phyloP scores from a whole-genome alignment of 2,329 filamentous ascomycete genomes.

The Curvularia sp. region DNA sequence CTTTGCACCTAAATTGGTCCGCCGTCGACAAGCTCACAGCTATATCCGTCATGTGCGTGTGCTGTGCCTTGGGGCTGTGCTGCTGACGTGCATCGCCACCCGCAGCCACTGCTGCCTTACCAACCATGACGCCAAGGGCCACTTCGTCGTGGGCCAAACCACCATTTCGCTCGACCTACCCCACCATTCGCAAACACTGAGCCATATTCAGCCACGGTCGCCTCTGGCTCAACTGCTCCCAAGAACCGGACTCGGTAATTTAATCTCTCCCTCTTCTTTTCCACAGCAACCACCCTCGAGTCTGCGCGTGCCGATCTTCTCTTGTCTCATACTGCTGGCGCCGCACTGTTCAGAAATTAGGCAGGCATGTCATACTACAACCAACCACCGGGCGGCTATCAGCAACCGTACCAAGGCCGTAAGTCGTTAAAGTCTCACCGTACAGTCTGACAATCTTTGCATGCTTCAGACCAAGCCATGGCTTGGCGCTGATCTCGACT shows the following conservation, averaged over 20 bases:
- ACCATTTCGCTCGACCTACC: slow-evolving; percentile 7
- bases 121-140: slow-evolving; percentile 11
- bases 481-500: slow-evolving; percentile 28
- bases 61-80: slow-evolving; percentile 5
- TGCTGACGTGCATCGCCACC: slow-evolving; percentile 11
- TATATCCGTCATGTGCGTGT: neutral
- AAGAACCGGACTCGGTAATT: neutral
- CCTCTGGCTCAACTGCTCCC: neutral
- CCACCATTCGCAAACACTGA: slow-evolving; percentile 12
- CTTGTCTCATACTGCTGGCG: neutral
- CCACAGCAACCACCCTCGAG: slow-evolving; percentile 1
- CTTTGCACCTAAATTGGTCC: neutral
- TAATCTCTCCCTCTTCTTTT: neutral
- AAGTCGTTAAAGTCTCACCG: slow-evolving; percentile 27
- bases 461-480: slow-evolving; percentile 9
- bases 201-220: slow-evolving; percentile 15
- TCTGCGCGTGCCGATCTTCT: slow-evolving; percentile 2
- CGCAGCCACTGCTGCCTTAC: slow-evolving; percentile 6
- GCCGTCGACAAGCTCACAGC: neutral
- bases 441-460: slow-evolving; percentile 18
- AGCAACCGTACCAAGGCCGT: slow-evolving; percentile 42
- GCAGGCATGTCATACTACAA: slow-evolving; percentile 39
- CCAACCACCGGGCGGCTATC: slow-evolving; percentile 40
- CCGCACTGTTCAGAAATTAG: neutral
- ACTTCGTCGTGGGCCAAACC: slow-evolving; percentile 12